Base-by-base conservation (phyloP, 2,329 filamentous ascomycete species). In the Stagonosporopsis chrysanthemi region DNA sequence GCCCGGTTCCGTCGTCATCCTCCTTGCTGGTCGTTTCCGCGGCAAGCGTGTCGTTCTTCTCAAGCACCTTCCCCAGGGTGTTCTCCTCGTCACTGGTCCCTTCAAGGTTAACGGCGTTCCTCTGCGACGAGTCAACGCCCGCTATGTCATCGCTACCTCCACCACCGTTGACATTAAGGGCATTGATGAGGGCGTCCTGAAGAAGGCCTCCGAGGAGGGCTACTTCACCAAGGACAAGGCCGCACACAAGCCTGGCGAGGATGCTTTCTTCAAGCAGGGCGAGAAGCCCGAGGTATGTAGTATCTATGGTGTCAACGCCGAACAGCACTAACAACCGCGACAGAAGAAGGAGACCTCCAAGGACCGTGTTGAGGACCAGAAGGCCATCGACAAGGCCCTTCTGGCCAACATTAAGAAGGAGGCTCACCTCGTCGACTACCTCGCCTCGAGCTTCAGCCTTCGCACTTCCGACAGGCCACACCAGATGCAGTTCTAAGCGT, bases 101-200 rank as follows among this genome's bases (percentile, higher is more conserved):
- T 99, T 98, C 91, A 99, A 98, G 90, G 90, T 99, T 85, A 99
- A 99, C 86, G 95, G 95, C 82, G 95, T 99, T 70, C 95, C 95
- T 74, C 90, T 99, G 78, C 90, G 95, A 84, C 88, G 85, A 82
- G 91, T 96, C 80, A 96, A 96, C 85, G 86, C 91, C 80, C 89
- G 91, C 83, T 96, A 95, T 83, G 91, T 96, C 79, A 96, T 96
- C 80, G 91, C 91, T 78, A 96, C 91, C 77, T 92, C 89, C 75
- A 88, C 89, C 79, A 91, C 89, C 83, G 86, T 96, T 77, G 89
- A 94, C 80, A 82, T 99, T 77, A 84, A 85, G 70, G 91, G 92
- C 77, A 83, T 99, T 74, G 94, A 98, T 83, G 75, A 79, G 69
- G 77, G 79, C 74, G 81, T 82, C 58, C 76, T 90, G 77, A 89